Evolutionary conservation across 23 red algal species (phyloP).

Genomic region (Gracilaria domingensis): DNA sequence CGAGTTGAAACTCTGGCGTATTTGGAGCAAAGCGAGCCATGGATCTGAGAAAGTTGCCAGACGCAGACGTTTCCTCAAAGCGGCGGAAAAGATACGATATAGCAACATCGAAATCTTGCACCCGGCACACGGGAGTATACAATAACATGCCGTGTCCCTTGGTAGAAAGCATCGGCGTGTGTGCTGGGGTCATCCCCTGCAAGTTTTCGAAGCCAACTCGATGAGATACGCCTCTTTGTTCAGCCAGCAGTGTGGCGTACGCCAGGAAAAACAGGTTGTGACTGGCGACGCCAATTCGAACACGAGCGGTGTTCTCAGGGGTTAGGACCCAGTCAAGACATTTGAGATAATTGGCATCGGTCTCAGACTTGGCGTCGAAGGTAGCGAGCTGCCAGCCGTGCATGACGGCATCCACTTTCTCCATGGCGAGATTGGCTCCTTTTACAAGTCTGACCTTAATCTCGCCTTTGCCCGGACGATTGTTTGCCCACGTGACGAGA

Average conservation of each 20-base stretch:
- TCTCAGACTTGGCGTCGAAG: slow-evolving; percentile 52
- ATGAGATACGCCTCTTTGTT: slow-evolving; percentile 40
- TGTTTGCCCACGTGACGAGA: slow-evolving; percentile 58
- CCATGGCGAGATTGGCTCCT: slow-evolving; percentile 64
- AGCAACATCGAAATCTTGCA: slow-evolving; percentile 53
- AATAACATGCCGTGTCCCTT: slow-evolving; percentile 64
- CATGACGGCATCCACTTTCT: slow-evolving; percentile 62
- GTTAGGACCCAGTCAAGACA: slow-evolving; percentile 69
- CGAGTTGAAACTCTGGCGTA: slow-evolving; percentile 42
- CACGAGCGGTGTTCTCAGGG: slow-evolving; percentile 32
- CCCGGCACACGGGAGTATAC: slow-evolving; percentile 68
- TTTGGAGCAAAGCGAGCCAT: slow-evolving; percentile 10
- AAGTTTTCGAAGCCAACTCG: slow-evolving; percentile 68
- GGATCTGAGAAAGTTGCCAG: slow-evolving; percentile 65
- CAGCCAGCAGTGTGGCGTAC: slow-evolving; percentile 45
- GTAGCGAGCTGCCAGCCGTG: slow-evolving; percentile 65
- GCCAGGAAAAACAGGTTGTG: slow-evolving; percentile 69
- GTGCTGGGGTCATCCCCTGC: slow-evolving; percentile 66
- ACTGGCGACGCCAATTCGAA: slow-evolving; percentile 65
- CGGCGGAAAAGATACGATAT: slow-evolving; percentile 71
- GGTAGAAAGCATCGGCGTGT: slow-evolving; percentile 35
- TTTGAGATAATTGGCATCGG: slow-evolving; percentile 68
- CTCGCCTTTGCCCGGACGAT: slow-evolving; percentile 37
- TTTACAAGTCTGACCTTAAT: slow-evolving; percentile 68
- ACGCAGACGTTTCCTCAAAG: slow-evolving; percentile 50